Evolutionary conservation across 306 rosid genomes (phyloP), one percentile per base, ranked within the genome.

Genomic region (Cercis canadensis): DNA sequence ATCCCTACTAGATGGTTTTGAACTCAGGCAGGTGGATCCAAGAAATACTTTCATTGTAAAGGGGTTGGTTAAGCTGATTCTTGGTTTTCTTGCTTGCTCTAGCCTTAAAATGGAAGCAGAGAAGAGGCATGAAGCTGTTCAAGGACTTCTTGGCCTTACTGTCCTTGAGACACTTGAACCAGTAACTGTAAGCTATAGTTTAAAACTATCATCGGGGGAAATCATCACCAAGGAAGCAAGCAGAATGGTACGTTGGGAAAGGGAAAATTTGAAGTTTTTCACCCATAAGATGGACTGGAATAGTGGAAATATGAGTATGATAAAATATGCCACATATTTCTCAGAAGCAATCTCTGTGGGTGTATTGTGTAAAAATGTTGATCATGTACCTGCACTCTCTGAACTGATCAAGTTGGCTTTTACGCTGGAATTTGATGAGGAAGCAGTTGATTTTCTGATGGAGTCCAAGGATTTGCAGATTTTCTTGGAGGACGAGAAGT

Each of bases 1-100:
- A 29, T 54, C 72, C 2, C n/a, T 58, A 5, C 34, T 12, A 7
- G 53, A 67, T 64, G 82, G 41, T 18, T 65, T 8, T 6, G 45
- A 63, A 43, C 50, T 78, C 44, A 61, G 61, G 32, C 57, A 43
- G 34, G 62, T 58, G 66, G 75, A 80, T 43, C 81, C 76, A 49
- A 59, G 52, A 47, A 67, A 53, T 1, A 19, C 12, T 37, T 67
- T 83, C 24, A 63, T 82, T n/a, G 68, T 69, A 9, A 87, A 67
- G 74, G 87, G 75, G 1, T 45, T 92, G 76, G 61, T 84, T 47
- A 84, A 69, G 75, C 85, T 92, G 36, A 82, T 84, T 58, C 90
- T 92, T 55, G 86, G 93, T 40, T 92, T 83, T 57, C 87, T 92
- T 33, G 87, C 92, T 15, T 72, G 64, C 69, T 84, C 92, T 31